Conservation (phyloP, 2,329 filamentous ascomycete species). For the Epichloe aotearoae region DNA sequence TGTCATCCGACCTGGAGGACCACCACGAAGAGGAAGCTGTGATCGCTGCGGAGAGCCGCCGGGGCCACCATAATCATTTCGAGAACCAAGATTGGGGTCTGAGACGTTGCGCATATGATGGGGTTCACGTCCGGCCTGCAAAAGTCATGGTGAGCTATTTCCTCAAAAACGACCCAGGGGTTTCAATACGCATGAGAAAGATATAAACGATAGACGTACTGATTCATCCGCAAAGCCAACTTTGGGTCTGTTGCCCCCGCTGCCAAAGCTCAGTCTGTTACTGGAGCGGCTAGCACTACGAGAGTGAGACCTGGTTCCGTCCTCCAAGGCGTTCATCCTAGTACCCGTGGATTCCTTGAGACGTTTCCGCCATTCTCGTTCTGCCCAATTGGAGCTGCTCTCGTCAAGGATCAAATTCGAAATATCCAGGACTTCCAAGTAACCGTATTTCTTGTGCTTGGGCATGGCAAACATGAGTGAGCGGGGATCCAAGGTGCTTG, state of each 20-base stretch:
- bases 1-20: constrained; percentile 29
- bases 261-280: constrained; percentile 39
- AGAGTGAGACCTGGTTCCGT: constrained; percentile 30
- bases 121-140: constrained; percentile 18
- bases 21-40: constrained; percentile 24
- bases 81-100: constrained; percentile 24
- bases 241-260: constrained; percentile 24
- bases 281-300: constrained; percentile 46
- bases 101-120: constrained; percentile 35
- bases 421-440: constrained; percentile 80
- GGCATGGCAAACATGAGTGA: constrained; percentile 99
- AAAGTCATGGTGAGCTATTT: constrained; percentile 11
- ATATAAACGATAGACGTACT: neutral
- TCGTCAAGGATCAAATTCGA: constrained; percentile 64
- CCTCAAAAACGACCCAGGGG: neutral
- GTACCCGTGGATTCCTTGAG: constrained; percentile 79
- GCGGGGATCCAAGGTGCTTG: constrained; percentile 72
- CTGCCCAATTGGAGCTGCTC: constrained; percentile 65
- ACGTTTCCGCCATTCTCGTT: constrained; percentile 78
- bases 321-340: constrained; percentile 55
- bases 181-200: neutral
- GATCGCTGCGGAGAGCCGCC: constrained; percentile 20
- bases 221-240: constrained; percentile 46
- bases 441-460: constrained; percentile 74
- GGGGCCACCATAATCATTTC: constrained; percentile 12